A percentile compares a stretch with the other conserved stretches of the same genome.
phyloP scores from a whole-genome alignment of 129 eudicot species.

The Escallonia rubra region DNA sequence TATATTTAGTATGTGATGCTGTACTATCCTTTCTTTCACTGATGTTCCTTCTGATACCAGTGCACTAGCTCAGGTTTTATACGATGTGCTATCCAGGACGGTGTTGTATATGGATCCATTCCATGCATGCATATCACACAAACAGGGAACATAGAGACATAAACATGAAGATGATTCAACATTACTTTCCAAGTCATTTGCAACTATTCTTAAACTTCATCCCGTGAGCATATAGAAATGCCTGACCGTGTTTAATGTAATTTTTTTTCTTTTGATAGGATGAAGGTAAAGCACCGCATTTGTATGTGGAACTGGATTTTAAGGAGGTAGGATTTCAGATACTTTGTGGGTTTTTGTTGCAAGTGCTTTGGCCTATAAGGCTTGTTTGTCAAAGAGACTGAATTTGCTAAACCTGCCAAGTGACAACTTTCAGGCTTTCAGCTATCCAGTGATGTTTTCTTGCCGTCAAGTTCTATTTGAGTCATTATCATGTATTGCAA shows the following conservation, averaged over 20 bases:
- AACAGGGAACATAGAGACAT: too few relatives aligned
- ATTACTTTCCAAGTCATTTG: too few relatives aligned
- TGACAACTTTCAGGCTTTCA: background rate
- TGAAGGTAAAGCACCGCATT: constrained; percentile 90
- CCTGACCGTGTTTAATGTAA: background rate
- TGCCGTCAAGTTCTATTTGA: background rate
- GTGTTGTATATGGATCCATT: too few relatives aligned
- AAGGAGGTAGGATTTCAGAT: constrained; percentile 58
- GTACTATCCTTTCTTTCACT: too few relatives aligned
- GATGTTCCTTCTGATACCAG: too few relatives aligned
- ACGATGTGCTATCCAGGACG: too few relatives aligned
- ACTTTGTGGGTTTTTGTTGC: background rate
- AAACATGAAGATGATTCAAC: too few relatives aligned
- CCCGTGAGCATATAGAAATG: background rate
- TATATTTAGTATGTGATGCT: too few relatives aligned
- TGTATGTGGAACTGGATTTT: constrained; percentile 90
- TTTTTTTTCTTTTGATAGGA: constrained; percentile 47
- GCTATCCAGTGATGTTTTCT: background rate
- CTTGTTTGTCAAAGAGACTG: too few relatives aligned
- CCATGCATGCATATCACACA: too few relatives aligned
- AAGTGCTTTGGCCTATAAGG: background rate
- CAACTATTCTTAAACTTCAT: background rate
- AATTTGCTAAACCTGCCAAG: too few relatives aligned
- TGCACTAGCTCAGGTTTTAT: too few relatives aligned
- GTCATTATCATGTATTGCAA: constrained; percentile 5